Conservation (phyloP, 306 rosid genomes). For the Quercus alba region DNA sequence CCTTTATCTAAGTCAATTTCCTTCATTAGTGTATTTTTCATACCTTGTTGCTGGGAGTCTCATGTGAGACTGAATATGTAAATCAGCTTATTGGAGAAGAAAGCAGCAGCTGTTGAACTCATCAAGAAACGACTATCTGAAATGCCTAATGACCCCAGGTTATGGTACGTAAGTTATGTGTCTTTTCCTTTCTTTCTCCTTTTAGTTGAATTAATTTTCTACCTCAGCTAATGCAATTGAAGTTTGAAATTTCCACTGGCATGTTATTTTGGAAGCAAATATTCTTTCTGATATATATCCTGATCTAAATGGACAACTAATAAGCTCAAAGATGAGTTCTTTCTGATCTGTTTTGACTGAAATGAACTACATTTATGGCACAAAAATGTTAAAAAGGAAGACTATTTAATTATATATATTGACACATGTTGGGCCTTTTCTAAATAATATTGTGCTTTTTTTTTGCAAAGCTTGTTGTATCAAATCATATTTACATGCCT, state of each 20-base stretch:
- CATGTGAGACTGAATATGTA: constrained; percentile 23
- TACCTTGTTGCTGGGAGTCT: constrained; percentile 20
- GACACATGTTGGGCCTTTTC: neutral
- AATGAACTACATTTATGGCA: neutral
- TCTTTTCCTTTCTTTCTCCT: constrained; percentile 7
- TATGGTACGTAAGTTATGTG: constrained; percentile 56
- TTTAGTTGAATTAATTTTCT: constrained; percentile 7
- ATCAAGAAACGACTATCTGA: constrained; percentile 76
- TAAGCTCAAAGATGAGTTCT: neutral
- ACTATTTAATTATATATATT: neutral
- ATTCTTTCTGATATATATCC: neutral
- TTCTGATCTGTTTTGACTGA: neutral
- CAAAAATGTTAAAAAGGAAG: neutral
- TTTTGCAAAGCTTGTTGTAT: neutral
- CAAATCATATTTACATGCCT: neutral
- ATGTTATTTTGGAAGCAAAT: neutral
- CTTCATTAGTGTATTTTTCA: neutral
- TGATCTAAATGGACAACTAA: neutral
- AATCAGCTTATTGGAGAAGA: constrained; percentile 80
- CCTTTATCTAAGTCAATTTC: constrained; percentile 1
- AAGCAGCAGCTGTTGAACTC: constrained; percentile 95
- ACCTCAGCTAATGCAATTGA: neutral
- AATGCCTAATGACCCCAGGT: constrained; percentile 76
- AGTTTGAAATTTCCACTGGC: neutral
- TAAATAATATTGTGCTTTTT: neutral